Base-by-base conservation (phyloP, 441 rosid species). In the Biscutella laevigata region DNA sequence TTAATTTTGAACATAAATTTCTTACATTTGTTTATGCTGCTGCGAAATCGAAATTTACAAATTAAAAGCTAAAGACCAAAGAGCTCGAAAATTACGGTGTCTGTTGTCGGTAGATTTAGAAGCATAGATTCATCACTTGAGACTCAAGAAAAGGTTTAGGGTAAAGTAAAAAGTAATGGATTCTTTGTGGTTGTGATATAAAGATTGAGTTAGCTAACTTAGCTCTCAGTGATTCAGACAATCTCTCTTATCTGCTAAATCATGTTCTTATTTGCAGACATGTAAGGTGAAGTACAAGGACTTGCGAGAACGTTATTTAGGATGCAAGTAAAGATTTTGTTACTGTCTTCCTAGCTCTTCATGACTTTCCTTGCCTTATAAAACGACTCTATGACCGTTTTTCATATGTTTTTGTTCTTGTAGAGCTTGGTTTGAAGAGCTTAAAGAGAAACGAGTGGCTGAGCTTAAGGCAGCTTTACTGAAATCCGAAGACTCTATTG, bases 391-490 rank as follows among this genome's bases (percentile, higher is more conserved):
- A n/a, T n/a, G n/a, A n/a, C n/a, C n/a, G n/a, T n/a, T n/a, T 3
- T 37, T 0, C 8, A 11, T 51, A 21, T 59, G 47, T 58, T 42
- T 6, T 38, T 46, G 39, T 29, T 26, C 57, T 36, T 66, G 13
- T 64, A 87, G 96, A 62, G 78, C 77, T 57, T 81, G 83, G 87
- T 83, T 81, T 64, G 96, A 84, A 64, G 98, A 91, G 73, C 74
- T 91, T 32, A 75, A 88, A 38, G 81, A 75, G 71, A 79, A 79
- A 63, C 80, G 92, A 47, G 77, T 87, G 68, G 73, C 62, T 11
- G 96, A 87, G 74, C 73, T 91, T 62, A 83, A 68, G 69, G 79
- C 51, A 63, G 90, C 90, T 53, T 59, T 91, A 26, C 85, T 79
- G 36, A 59, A 47, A 61, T 91, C 98, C 0, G 77, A 84, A 54